A percentile compares a stretch with the other conserved stretches of the same genome.
phyloP scores from a whole-genome alignment of 371 early-diverging fungal species.

The Rhizopus microsporus region DNA sequence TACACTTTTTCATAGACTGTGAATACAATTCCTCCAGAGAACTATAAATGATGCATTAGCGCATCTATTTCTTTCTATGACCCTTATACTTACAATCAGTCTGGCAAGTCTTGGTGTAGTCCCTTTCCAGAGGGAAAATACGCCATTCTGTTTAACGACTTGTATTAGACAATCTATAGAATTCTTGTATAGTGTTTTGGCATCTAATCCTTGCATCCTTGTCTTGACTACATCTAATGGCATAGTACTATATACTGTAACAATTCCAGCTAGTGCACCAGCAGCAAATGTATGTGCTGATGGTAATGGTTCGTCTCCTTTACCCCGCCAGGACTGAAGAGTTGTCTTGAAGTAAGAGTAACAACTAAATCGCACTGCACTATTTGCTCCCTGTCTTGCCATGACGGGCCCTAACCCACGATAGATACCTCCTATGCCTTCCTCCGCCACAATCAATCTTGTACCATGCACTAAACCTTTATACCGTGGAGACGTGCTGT shows the following conservation, averaged over 20 bases:
- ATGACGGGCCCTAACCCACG: conserved; percentile 89
- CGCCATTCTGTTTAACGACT: conserved; percentile 75
- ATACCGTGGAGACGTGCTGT: conserved; percentile 67
- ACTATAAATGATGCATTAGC: conserved; percentile 42
- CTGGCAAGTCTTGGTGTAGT: conserved; percentile 88
- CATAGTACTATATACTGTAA: conserved; percentile 94
- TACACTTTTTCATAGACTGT: conserved; percentile 86
- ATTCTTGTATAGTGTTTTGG: conserved; percentile 65
- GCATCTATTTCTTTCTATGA: background rate
- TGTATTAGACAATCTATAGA: conserved; percentile 75
- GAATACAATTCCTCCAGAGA: conserved; percentile 94
- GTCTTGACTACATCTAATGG: conserved; percentile 95
- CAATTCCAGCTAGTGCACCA: conserved; percentile 83
- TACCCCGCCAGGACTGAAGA: conserved; percentile 43
- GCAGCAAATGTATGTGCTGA: conserved; percentile 70
- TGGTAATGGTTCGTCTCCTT: conserved; percentile 57
- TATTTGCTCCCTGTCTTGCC: conserved; percentile 91
- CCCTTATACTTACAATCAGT: conserved; percentile 67
- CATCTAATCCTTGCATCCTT: conserved; percentile 85
- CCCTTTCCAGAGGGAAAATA: conserved; percentile 89
- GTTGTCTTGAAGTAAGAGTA: conserved; percentile 78
- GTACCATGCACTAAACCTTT: conserved; percentile 81
- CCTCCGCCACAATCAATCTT: conserved; percentile 62
- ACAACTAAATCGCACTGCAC: conserved; percentile 85
- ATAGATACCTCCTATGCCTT: conserved; percentile 86